A percentile compares a stretch with the other conserved stretches of the same genome.
phyloP scores from a whole-genome alignment of 1,139 yeast species.

The Hansenula sp. region DNA sequence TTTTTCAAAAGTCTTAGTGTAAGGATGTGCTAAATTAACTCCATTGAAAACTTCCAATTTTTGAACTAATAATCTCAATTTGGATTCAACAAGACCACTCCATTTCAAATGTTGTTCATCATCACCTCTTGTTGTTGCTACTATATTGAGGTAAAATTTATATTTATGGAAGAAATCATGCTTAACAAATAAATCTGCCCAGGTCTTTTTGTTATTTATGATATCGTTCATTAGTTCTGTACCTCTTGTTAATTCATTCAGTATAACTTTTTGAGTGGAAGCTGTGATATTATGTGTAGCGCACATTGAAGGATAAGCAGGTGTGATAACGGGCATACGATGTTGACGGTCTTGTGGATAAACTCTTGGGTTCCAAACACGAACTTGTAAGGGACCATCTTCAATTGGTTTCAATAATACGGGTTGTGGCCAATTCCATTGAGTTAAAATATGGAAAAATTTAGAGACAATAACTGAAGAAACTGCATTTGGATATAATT shows the following conservation, averaged over 20 bases:
- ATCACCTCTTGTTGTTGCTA: slow-evolving; percentile 68
- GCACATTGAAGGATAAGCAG: slow-evolving; percentile 99
- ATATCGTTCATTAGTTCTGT: slow-evolving; percentile 69
- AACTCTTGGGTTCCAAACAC: slow-evolving; percentile 94
- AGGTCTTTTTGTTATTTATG: slow-evolving; percentile 52
- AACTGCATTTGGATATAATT: slow-evolving; percentile 92
- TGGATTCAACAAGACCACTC: slow-evolving; percentile 92
- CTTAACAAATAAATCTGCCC: slow-evolving; percentile 74
- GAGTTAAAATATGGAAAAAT: slow-evolving; percentile 77
- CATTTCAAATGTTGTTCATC: slow-evolving; percentile 83
- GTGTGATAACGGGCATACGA: slow-evolving; percentile 98
- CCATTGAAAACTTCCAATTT: slow-evolving; percentile 78
- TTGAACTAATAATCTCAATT: slow-evolving; percentile 72
- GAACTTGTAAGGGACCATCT: slow-evolving; percentile 93
- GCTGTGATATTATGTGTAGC: slow-evolving; percentile 94
- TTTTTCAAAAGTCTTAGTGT: slow-evolving; percentile 68
- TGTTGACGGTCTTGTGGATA: slow-evolving; percentile 88
- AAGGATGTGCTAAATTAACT: slow-evolving; percentile 84
- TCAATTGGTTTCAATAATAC: slow-evolving; percentile 88
- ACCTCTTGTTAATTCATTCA: slow-evolving; percentile 75
- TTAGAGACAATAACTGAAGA: slow-evolving; percentile 86
- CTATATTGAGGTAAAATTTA: slow-evolving; percentile 80
- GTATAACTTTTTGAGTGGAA: slow-evolving; percentile 79
- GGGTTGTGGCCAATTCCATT: slow-evolving; percentile 99
- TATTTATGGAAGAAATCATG: slow-evolving; percentile 81